Percentiles rank a stretch among this genome's conserved stretches.
These are phyloP conservation scores for Boletus coccyginus DNA, from an alignment of 768 basidiomycete genomes.

Conservation along the genomic window DNA sequence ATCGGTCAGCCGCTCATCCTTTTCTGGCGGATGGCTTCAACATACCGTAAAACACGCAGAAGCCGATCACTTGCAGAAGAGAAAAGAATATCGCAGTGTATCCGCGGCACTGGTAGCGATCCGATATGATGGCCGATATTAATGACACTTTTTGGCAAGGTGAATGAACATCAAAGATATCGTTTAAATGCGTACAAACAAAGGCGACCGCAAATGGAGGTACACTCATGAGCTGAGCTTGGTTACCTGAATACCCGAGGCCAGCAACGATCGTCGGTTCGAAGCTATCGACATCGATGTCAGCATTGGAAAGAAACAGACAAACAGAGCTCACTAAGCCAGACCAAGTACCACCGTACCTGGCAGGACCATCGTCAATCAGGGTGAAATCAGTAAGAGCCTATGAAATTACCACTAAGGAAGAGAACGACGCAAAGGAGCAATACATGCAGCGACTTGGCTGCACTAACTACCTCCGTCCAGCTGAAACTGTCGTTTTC, in stretches of 20 bases:
- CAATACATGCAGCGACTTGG: constrained; percentile 53
- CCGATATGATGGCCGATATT: constrained; percentile 46
- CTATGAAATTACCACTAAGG: constrained; percentile 40
- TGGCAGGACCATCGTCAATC: constrained; percentile 3
- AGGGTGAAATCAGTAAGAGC: background rate
- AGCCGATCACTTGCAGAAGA: constrained; percentile 46
- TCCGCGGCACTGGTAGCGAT: constrained; percentile 34
- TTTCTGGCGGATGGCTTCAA: background rate
- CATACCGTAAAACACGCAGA: constrained; percentile 52
- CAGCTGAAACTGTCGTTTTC: constrained; percentile 51
- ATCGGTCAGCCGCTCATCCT: background rate
- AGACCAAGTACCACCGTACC: constrained; percentile 17
- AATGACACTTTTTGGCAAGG: constrained; percentile 31
- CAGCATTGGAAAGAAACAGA: constrained; percentile 26
- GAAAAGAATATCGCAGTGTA: constrained; percentile 39
- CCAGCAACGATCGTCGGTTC: constrained; percentile 63
- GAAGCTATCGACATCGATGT: constrained; percentile 53
- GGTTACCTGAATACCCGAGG: constrained; percentile 52
- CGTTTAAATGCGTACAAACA: constrained; percentile 33
- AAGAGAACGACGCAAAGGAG: constrained; percentile 51
- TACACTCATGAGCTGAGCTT: constrained; percentile 56
- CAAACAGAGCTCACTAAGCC: constrained; percentile 22
- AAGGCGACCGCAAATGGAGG: constrained; percentile 50
- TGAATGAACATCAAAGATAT: background rate
- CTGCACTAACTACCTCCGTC: constrained; percentile 49